Conservation (phyloP, 768 basidiomycete genomes). For the Favolaschia claudopus region DNA sequence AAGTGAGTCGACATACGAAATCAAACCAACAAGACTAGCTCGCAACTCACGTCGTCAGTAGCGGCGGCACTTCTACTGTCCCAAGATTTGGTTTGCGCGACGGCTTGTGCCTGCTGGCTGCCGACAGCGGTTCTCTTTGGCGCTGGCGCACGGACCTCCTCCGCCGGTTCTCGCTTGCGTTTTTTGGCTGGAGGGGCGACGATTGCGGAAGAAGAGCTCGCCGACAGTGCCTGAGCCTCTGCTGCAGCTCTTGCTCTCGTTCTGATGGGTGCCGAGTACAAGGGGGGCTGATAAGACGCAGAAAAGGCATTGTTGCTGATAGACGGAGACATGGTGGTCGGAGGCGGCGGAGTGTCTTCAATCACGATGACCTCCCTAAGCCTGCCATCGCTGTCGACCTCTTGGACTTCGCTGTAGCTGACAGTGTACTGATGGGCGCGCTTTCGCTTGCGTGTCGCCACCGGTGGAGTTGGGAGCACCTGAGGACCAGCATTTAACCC, state of each 20-base stretch:
- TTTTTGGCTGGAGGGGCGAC: constrained; percentile 82
- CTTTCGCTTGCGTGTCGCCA: constrained; percentile 83
- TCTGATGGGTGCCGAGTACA: constrained; percentile 77
- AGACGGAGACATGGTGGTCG: constrained; percentile 75
- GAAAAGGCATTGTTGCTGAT: constrained; percentile 77
- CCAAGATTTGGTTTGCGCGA: constrained; percentile 68
- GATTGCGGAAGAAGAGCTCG: constrained; percentile 69
- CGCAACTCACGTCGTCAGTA: constrained; percentile 69
- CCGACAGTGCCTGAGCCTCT: constrained; percentile 80
- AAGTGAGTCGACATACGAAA: constrained; percentile 35
- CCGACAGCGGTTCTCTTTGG: constrained; percentile 66
- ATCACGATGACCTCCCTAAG: constrained; percentile 91
- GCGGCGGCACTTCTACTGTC: constrained; percentile 69
- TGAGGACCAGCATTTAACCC: constrained; percentile 65
- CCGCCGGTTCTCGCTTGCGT: constrained; percentile 79
- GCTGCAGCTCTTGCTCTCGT: constrained; percentile 88
- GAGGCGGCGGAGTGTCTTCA: constrained; percentile 89
- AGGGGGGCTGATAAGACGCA: constrained; percentile 80
- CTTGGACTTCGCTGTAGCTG: constrained; percentile 88
- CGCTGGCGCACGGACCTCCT: constrained; percentile 73
- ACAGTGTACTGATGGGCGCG: constrained; percentile 82
- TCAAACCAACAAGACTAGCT: constrained; percentile 26
- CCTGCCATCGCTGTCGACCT: constrained; percentile 80
- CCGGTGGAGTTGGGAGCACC: constrained; percentile 74
- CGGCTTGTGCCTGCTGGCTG: constrained; percentile 57